These are phyloP conservation scores for Eimeria brunetti DNA, from an alignment of 169 alveolate species.

Conservation along the genomic window DNA sequence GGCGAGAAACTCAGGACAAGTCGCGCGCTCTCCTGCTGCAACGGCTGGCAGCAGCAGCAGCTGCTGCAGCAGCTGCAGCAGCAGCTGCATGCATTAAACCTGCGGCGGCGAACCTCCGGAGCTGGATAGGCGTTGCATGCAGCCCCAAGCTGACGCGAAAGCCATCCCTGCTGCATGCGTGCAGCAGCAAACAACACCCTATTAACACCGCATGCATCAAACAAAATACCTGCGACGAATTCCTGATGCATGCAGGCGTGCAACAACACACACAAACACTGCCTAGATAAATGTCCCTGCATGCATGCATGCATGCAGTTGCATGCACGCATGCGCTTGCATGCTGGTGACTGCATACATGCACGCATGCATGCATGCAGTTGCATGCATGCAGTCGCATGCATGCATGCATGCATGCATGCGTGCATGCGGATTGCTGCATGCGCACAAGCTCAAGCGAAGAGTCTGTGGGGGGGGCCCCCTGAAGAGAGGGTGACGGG, in stretches of 20 bases:
- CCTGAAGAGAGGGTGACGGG: conserved; percentile 49
- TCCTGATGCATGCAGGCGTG: not conserved
- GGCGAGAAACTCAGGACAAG: not conserved
- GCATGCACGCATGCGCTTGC: not conserved
- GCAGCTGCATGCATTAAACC: not conserved
- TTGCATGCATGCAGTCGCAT: not conserved
- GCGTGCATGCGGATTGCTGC: not conserved
- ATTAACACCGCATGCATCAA: too few relatives aligned
- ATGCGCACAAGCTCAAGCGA: not conserved
- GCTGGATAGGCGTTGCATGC: not conserved
- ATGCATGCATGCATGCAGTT: too few relatives aligned
- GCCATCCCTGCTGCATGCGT: too few relatives aligned
- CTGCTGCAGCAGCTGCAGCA: not conserved
- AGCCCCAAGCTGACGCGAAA: not conserved
- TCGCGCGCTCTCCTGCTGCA: not conserved
- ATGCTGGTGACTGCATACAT: not conserved
- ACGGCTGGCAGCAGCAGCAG: not conserved
- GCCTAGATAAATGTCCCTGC: not conserved
- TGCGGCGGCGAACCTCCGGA: not conserved
- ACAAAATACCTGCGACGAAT: too few relatives aligned
- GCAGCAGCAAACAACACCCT: too few relatives aligned
- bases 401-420: conserved; percentile 25
- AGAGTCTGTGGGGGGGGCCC: conserved; percentile 61
- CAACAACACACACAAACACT: not conserved
- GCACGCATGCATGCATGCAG: not conserved